Evolutionary conservation across 257 asterid genomes (phyloP), one percentile per base, ranked within the genome.

Genomic region (Osmanthus fragrans): DNA sequence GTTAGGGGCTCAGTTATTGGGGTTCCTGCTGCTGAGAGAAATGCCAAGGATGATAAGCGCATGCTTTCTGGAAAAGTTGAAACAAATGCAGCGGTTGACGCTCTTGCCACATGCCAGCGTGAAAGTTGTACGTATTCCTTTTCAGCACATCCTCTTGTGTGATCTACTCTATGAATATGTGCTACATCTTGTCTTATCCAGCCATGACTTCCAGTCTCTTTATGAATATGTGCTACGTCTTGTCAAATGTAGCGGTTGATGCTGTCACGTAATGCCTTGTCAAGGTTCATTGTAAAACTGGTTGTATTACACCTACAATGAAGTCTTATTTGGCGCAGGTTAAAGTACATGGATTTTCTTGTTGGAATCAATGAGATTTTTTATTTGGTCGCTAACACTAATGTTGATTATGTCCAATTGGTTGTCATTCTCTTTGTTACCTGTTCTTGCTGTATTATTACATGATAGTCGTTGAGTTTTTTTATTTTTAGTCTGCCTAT

Each of bases 111-210:
- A 81, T 77, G 70, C 81, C 90, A 79, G 63, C 84, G 49, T 71
- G 98, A 90, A 86, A 85, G 74, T 81, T 84, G 97, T 92, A 85
- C 47, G 96, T 85, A 72, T 66, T 64, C 72, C 37, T 74, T 78
- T 71, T 73, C 75, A 67, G 71, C 39, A 19, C 25, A 51, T 79
- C 80, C 29, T 72, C 75, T 72, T 70, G 47, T 77, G 36, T 70
- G 80, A 27, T 72, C 77, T 77, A 45, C 70, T 68, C 77, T 70
- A 21, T 49, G 18, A 70, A 69, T 58, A 25, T 68, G 12, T 66
- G 15, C 54, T 65, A 32, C 66, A 51, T 76, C 37, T 77, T 65
- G 72, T 77, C 72, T 68, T 74, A 15, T 72, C 29, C 32, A 27
- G 21, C 71, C 37, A 71, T 74, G 23, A 33, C 66, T 71, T 70